Percentiles rank a stretch among this genome's conserved stretches.
Conservation (phyloP, 1,284 basidiomycete species). For the Austroboletus niveus region DNA sequence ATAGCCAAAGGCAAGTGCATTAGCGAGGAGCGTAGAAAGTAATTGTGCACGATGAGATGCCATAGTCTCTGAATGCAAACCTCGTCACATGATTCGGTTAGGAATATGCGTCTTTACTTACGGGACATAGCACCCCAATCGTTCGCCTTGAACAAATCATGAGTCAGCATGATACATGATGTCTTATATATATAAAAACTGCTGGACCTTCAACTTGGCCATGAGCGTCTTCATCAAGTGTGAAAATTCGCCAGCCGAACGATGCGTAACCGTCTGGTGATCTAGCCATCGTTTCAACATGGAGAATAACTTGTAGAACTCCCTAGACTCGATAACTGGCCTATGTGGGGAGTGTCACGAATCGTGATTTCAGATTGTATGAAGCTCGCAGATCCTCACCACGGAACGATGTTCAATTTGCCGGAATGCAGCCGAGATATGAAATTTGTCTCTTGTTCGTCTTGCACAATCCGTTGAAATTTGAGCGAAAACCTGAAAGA, state of each 20-base stretch:
- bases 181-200: neutral
- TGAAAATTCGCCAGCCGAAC: slow-evolving; percentile 51
- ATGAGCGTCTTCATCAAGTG: slow-evolving; percentile 60
- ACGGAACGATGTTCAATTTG: slow-evolving; percentile 57
- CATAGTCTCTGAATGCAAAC: slow-evolving; percentile 46
- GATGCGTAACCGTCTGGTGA: slow-evolving; percentile 47
- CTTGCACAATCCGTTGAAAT: slow-evolving; percentile 54
- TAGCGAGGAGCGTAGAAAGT: slow-evolving; percentile 40
- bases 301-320: slow-evolving; percentile 55
- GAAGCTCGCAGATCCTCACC: slow-evolving; percentile 13
- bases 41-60: slow-evolving; percentile 51
- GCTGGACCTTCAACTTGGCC: slow-evolving; percentile 59
- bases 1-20: slow-evolving; percentile 46
- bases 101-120: slow-evolving; percentile 27
- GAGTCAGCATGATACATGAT: neutral
- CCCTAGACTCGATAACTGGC: slow-evolving; percentile 61
- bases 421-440: slow-evolving; percentile 56
- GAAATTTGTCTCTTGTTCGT: slow-evolving; percentile 62
- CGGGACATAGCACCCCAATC: slow-evolving; percentile 64
- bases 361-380: neutral
- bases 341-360: slow-evolving; percentile 19
- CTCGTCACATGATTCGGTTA: neutral
- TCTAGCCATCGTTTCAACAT: slow-evolving; percentile 46
- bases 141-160: slow-evolving; percentile 42
- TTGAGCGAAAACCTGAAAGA: slow-evolving; percentile 48